Percentiles rank a stretch among this genome's conserved stretches.
Evolutionary conservation across 2,329 filamentous ascomycete genomes (phyloP).

Genomic region (Fusarium pseudocircinatum): DNA sequence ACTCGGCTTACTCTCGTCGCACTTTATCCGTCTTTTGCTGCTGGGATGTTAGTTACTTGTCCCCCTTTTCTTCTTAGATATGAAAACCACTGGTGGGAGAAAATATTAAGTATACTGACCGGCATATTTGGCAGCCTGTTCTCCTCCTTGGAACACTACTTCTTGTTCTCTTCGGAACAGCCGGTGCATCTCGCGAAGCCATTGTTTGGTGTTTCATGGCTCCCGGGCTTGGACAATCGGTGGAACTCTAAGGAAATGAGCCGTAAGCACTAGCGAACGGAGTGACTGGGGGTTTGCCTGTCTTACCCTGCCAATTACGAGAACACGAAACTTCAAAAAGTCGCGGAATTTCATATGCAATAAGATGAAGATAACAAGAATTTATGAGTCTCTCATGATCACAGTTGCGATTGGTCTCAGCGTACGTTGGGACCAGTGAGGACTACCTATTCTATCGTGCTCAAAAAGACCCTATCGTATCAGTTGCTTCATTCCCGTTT

Average conservation of each 20-base stretch:
- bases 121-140: constrained; percentile 16
- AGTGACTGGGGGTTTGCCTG: background rate
- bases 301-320: background rate
- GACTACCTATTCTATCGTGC: background rate
- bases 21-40: constrained; percentile 16
- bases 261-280: constrained; percentile 6
- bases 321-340: too few species aligned
- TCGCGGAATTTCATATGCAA: too few species aligned
- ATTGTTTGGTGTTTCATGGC: background rate
- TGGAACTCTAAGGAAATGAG: background rate
- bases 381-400: background rate
- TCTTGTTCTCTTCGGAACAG: background rate
- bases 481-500: background rate
- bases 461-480: background rate
- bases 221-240: background rate
- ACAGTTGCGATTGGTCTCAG: background rate
- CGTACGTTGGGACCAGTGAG: background rate
- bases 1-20: background rate
- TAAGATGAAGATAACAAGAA: background rate
- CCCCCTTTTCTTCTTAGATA: too few species aligned
- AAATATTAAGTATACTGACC: background rate
- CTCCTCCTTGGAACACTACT: background rate
- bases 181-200: background rate
- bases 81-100: too few species aligned
- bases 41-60: background rate